These are phyloP conservation scores for Colletotrichum sp. DNA, from an alignment of 2,329 filamentous ascomycete genomes.

Conservation along the genomic window DNA sequence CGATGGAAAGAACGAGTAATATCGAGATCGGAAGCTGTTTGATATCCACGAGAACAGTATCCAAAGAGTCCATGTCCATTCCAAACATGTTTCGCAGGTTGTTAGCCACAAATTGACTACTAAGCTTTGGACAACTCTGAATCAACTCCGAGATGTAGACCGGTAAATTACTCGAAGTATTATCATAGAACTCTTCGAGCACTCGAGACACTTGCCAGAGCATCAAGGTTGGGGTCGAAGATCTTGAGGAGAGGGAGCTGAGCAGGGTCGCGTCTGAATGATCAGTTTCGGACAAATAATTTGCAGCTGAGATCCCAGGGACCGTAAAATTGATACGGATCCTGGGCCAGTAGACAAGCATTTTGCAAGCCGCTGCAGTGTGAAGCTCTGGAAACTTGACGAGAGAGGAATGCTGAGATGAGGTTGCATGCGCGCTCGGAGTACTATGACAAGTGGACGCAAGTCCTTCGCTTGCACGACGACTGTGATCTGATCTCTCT, in stretches of 20 bases:
- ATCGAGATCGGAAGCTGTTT: not conserved
- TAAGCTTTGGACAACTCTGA: not conserved
- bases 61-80: not conserved
- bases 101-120: not conserved
- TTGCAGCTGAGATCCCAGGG: not conserved
- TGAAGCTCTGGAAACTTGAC: not conserved
- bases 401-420: not conserved
- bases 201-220: not conserved
- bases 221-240: not conserved
- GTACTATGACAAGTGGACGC: not conserved
- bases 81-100: not conserved
- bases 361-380: conserved; percentile 1
- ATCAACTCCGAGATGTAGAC: not conserved
- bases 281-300: not conserved
- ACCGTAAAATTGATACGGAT: not conserved
- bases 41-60: not conserved
- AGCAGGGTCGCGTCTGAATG: not conserved
- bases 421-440: not conserved
- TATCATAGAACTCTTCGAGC: not conserved
- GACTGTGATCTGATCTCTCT: not conserved
- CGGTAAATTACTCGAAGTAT: not conserved
- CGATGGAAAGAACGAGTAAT: not conserved
- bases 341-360: conserved; percentile 5
- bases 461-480: not conserved
- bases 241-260: not conserved